Evolutionary conservation across 495 filamentous ascomycete species (phyloP).

Genomic region (Aspergillus sclerotiicarbonarius): DNA sequence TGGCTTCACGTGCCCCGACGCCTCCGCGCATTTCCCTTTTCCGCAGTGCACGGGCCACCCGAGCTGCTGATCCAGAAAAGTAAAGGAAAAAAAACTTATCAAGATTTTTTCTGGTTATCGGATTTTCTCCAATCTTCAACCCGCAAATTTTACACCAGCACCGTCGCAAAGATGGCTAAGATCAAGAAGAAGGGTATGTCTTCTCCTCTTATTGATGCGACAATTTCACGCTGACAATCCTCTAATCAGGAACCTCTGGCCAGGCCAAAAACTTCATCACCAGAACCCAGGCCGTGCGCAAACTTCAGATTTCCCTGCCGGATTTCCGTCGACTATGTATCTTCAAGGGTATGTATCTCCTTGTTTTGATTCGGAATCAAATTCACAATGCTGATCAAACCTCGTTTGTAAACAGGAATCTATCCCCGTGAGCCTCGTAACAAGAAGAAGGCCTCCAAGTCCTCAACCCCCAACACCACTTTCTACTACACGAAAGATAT

Average conservation of each 20-base stretch:
- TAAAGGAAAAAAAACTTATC: slow-evolving; percentile 17
- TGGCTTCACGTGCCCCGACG: slow-evolving; percentile 22
- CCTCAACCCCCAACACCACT: slow-evolving; percentile 82
- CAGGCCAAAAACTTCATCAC: slow-evolving; percentile 98
- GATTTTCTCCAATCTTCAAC: slow-evolving; percentile 30
- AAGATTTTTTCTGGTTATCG: slow-evolving; percentile 8
- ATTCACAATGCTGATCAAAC: background rate
- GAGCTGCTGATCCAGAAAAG: slow-evolving; percentile 21
- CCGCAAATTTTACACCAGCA: background rate
- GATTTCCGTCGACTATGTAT: slow-evolving; percentile 98
- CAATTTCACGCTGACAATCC: slow-evolving; percentile 19
- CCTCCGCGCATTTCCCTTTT: slow-evolving; percentile 28
- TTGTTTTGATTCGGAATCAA: no score
- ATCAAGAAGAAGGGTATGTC: slow-evolving; percentile 88
- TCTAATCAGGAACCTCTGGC: slow-evolving; percentile 68
- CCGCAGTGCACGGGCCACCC: slow-evolving; percentile 40
- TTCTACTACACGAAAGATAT: slow-evolving; percentile 99
- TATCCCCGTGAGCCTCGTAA: slow-evolving; percentile 94
- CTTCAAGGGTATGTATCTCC: slow-evolving; percentile 76
- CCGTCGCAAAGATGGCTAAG: slow-evolving; percentile 58
- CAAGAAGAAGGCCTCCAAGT: slow-evolving; percentile 95
- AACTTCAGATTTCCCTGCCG: slow-evolving; percentile 93
- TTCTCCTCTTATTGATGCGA: background rate
- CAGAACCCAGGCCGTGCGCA: slow-evolving; percentile 91
- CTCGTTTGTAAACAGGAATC: slow-evolving; percentile 56